Evolutionary conservation across 768 basidiomycete species (phyloP).

Genomic region (Panaeolus papilionaceus): DNA sequence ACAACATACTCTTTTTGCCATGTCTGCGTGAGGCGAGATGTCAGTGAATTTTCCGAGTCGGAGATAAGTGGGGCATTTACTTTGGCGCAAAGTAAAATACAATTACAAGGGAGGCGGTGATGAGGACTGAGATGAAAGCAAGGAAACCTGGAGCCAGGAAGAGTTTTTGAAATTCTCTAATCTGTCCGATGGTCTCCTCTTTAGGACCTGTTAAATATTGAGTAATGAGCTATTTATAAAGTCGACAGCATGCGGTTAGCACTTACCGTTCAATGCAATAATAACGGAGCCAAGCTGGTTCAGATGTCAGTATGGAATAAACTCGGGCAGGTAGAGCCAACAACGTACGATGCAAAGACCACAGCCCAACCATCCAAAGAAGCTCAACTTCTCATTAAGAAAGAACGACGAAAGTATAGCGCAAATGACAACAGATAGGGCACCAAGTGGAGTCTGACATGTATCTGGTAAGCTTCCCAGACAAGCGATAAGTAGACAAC

Average conservation of each 20-base stretch:
- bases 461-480: constrained; percentile 13
- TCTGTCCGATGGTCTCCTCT: constrained; percentile 73
- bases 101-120: constrained; percentile 69
- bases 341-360: constrained; percentile 82
- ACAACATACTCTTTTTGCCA: constrained; percentile 92
- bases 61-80: constrained; percentile 42
- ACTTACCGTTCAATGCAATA: constrained; percentile 84
- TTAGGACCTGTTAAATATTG: constrained; percentile 59
- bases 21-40: constrained; percentile 48
- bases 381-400: constrained; percentile 90
- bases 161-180: constrained; percentile 73
- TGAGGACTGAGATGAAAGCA: constrained; percentile 67
- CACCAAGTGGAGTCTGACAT: constrained; percentile 87
- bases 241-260: constrained; percentile 26
- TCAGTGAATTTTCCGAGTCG: background rate
- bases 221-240: constrained; percentile 31
- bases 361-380: constrained; percentile 98
- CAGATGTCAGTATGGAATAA: constrained; percentile 13
- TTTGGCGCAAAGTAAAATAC: constrained; percentile 84
- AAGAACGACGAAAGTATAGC: constrained; percentile 93
- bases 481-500: background rate
- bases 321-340: background rate
- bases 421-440: constrained; percentile 94
- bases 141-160: constrained; percentile 89
- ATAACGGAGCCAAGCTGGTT: constrained; percentile 83